Percentiles rank a stretch among this genome's conserved stretches.
These are phyloP conservation scores for Ceriops tagal DNA, from an alignment of 345 rosid species.

Conservation along the genomic window DNA sequence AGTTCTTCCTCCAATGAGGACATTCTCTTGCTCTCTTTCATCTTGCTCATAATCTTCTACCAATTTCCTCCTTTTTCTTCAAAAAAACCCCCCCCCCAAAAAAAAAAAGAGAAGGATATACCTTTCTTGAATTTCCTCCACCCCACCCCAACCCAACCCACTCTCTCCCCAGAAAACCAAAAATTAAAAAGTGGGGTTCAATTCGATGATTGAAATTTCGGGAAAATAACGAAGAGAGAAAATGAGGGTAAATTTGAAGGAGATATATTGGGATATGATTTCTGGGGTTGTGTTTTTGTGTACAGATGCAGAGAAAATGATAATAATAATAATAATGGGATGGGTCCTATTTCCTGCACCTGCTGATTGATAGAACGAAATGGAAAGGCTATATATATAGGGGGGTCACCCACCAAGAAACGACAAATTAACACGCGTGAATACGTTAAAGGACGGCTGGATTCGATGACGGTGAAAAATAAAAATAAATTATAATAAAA, in stretches of 20 bases:
- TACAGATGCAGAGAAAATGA: constrained; percentile 49
- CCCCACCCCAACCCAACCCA: not conserved
- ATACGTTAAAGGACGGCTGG: constrained; percentile 51
- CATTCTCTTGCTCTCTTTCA: constrained; percentile 30
- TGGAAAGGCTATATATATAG: constrained; percentile 30
- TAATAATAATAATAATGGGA: not conserved
- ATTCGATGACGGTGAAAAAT: constrained; percentile 13
- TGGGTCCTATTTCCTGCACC: constrained; percentile 36
- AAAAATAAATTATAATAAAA: not conserved
- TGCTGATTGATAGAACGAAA: constrained; percentile 33
- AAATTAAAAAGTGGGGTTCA: not conserved
- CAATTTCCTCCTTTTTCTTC: not conserved
- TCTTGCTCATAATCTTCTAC: not conserved
- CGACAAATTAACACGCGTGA: constrained; percentile 51
- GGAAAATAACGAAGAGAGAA: not conserved
- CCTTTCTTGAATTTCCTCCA: not conserved
- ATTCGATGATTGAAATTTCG: not conserved
- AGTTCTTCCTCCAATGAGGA: constrained; percentile 70
- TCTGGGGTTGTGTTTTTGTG: not conserved
- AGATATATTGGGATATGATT: too few relatives aligned
- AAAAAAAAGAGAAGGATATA: not conserved
- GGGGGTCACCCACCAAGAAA: constrained; percentile 31
- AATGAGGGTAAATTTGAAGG: too few relatives aligned
- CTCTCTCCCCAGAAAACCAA: too few relatives aligned
- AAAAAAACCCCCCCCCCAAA: too few relatives aligned